These are phyloP conservation scores for Rhizophagus clarus DNA, from an alignment of 192 early-diverging fungal genomes.

Conservation along the genomic window DNA sequence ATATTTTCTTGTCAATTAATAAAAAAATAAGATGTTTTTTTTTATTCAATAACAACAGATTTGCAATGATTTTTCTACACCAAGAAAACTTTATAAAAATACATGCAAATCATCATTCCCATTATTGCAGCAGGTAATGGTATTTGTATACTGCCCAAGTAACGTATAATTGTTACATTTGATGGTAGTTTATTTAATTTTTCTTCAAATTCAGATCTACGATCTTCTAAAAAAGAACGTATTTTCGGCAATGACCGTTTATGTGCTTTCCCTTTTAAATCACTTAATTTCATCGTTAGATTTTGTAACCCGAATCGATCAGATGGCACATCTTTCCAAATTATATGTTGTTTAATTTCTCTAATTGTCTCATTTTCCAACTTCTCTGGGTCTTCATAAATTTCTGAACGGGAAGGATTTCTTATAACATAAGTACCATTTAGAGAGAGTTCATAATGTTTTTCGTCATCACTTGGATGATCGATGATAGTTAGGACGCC, in stretches of 20 bases:
- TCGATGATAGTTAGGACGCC: background rate
- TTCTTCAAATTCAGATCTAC: conserved; percentile 1
- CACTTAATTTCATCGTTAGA: background rate
- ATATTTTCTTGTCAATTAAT: too few species aligned
- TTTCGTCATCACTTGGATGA: background rate
- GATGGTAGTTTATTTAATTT: background rate
- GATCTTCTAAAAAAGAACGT: background rate
- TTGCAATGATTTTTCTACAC: too few species aligned
- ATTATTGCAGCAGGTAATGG: too few species aligned
- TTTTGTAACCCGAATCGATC: background rate
- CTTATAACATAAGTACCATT: background rate
- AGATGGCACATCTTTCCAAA: background rate
- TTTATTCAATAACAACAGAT: too few species aligned
- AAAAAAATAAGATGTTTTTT: too few species aligned
- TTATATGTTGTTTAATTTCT: background rate
- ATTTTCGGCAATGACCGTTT: background rate
- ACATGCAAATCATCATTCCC: too few species aligned
- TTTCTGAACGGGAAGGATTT: too few species aligned
- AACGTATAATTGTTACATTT: too few species aligned
- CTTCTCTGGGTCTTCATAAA: background rate
- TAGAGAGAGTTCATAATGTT: background rate
- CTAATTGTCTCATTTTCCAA: background rate
- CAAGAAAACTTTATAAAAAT: too few species aligned
- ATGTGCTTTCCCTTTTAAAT: background rate
- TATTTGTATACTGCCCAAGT: too few species aligned